A percentile compares a stretch with the other conserved stretches of the same genome.
Conservation (phyloP, 352 stramenopile species). For the Peronospora destructor region DNA sequence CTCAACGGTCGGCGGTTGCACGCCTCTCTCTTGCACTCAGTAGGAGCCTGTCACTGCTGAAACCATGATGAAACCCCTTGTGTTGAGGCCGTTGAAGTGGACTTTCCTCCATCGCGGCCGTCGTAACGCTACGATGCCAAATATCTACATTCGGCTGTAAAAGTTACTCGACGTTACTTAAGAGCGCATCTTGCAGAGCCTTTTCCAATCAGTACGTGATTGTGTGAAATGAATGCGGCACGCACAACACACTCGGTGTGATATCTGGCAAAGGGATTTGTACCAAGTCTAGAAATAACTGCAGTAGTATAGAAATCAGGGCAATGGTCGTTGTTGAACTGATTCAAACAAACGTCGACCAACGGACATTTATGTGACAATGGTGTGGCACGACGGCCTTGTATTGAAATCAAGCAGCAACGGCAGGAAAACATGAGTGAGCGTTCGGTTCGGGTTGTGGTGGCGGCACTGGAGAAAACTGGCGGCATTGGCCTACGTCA, state of each 20-base stretch:
- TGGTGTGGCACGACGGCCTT: too few species aligned
- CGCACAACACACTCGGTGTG: too few species aligned
- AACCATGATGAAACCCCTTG: constrained; percentile 22
- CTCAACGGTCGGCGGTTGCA: constrained; percentile 28
- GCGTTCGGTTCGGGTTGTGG: constrained; percentile 70
- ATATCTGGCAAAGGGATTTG: too few species aligned
- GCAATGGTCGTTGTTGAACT: too few species aligned
- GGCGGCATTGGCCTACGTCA: constrained; percentile 85
- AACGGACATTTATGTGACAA: background rate
- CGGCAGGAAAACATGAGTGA: constrained; percentile 15
- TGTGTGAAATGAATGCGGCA: background rate
- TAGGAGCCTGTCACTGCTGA: constrained; percentile 14
- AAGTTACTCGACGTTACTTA: background rate
- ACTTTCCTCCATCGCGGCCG: constrained; percentile 10
- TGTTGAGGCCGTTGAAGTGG: constrained; percentile 14
- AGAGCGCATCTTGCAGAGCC: background rate
- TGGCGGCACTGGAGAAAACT: constrained; percentile 77
- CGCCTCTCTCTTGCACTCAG: constrained; percentile 11
- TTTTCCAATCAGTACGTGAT: background rate
- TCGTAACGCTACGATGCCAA: background rate
- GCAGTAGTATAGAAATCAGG: too few species aligned
- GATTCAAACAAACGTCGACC: too few species aligned
- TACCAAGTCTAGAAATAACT: too few species aligned
- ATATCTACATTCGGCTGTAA: background rate
- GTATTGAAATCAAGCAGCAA: background rate